Percentiles rank a stretch among this genome's conserved stretches.
phyloP scores from a whole-genome alignment of 768 basidiomycete genomes.

The Leccinum arenicola region DNA sequence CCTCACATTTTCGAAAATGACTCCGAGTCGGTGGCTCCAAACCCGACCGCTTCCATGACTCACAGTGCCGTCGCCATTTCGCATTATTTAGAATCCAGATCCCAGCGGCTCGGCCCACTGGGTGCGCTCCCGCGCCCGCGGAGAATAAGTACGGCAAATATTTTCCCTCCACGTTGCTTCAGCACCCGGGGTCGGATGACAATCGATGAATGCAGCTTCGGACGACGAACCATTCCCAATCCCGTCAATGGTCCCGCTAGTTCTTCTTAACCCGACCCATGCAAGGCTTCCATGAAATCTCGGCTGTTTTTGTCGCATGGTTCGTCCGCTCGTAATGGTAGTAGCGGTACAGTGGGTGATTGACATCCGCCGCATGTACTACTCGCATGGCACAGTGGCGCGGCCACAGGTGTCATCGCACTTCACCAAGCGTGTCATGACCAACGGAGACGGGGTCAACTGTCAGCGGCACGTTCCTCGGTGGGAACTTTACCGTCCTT shows the following conservation, averaged over 20 bases:
- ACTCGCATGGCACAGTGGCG: neutral
- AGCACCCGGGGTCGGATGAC: neutral
- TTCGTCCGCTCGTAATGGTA: conserved; percentile 3
- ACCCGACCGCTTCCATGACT: neutral
- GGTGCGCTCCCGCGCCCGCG: neutral
- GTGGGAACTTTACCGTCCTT: neutral
- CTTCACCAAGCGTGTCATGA: neutral
- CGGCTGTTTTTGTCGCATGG: conserved; percentile 13
- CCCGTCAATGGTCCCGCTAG: neutral
- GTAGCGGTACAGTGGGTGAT: neutral
- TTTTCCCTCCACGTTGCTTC: neutral
- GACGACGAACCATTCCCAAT: neutral
- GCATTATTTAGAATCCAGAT: neutral
- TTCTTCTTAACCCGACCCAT: neutral
- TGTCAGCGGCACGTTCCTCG: neutral
- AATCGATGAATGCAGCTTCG: neutral
- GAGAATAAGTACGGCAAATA: neutral
- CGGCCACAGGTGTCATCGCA: conserved; percentile 6
- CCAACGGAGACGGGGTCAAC: neutral
- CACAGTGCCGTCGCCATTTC: neutral
- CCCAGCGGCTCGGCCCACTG: neutral
- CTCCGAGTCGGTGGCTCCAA: neutral
- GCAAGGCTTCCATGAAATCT: conserved; percentile 8
- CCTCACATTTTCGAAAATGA: neutral
- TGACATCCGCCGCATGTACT: neutral